A percentile compares a stretch with the other conserved stretches of the same genome.
Conservation (phyloP, 495 filamentous ascomycete species). For the Cryomyces minteri region DNA sequence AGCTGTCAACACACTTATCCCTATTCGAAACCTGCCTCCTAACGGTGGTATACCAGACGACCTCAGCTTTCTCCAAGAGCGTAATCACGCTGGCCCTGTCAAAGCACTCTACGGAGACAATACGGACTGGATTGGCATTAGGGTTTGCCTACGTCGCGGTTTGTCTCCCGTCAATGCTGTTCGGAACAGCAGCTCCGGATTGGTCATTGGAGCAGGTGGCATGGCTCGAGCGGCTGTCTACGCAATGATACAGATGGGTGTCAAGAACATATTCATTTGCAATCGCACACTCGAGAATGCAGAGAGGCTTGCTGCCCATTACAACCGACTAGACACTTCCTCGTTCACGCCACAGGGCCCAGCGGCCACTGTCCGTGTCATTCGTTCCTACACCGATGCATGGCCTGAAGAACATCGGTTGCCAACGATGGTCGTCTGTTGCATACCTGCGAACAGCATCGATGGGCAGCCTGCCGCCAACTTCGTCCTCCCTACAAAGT, state of each 20-base stretch:
- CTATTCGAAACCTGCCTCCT: constrained; percentile 37
- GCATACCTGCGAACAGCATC: constrained; percentile 51
- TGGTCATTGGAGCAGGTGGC: constrained; percentile 66
- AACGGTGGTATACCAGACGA: constrained; percentile 48
- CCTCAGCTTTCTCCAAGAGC: constrained; percentile 38
- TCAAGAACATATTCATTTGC: constrained; percentile 60
- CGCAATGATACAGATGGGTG: constrained; percentile 59
- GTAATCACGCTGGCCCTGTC: constrained; percentile 45
- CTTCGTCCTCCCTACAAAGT: constrained; percentile 56
- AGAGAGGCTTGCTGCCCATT: constrained; percentile 49
- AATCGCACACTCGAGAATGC: constrained; percentile 49
- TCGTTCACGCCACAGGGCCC: background rate
- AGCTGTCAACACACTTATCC: constrained; percentile 67
- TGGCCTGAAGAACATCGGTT: constrained; percentile 47
- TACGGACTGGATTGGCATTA: constrained; percentile 68
- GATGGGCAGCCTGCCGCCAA: constrained; percentile 46
- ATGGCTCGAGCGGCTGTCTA: constrained; percentile 66
- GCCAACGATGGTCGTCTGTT: constrained; percentile 60
- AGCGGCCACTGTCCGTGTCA: constrained; percentile 22
- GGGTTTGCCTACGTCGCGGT: constrained; percentile 49
- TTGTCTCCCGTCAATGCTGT: constrained; percentile 67
- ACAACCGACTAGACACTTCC: constrained; percentile 27
- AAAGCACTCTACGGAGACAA: constrained; percentile 65
- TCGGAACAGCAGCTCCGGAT: constrained; percentile 44
- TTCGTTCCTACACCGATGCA: constrained; percentile 34